These are phyloP conservation scores for Hyphopichia buzzinii DNA, from an alignment of 1,139 yeast species.

Conservation along the genomic window DNA sequence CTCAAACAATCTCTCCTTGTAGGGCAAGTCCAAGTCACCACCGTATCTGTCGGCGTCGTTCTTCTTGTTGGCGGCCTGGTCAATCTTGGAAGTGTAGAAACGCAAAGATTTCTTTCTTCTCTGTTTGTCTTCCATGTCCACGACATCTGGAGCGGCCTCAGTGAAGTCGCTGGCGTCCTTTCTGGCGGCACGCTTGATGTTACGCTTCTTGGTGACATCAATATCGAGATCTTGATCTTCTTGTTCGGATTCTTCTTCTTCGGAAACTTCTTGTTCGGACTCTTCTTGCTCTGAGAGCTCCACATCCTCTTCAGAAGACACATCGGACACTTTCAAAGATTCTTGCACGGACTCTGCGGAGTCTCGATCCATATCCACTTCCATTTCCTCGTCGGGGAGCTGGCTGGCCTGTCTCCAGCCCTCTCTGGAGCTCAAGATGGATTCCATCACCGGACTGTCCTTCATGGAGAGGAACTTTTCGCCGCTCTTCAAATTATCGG, in stretches of 20 bases:
- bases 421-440: slow-evolving; percentile 75
- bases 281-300: slow-evolving; percentile 18
- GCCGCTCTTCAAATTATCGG: slow-evolving; percentile 51
- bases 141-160: slow-evolving; percentile 66
- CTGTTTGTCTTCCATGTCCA: slow-evolving; percentile 83
- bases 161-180: slow-evolving; percentile 48
- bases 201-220: slow-evolving; percentile 50
- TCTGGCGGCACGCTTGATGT: slow-evolving; percentile 31
- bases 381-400: slow-evolving; percentile 28
- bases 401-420: slow-evolving; percentile 82
- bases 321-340: slow-evolving; percentile 2
- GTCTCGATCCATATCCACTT: neutral
- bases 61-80: slow-evolving; percentile 66
- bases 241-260: slow-evolving; percentile 14
- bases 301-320: slow-evolving; percentile 15
- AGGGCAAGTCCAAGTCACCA: slow-evolving; percentile 94
- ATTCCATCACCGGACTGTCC: slow-evolving; percentile 86
- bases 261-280: slow-evolving; percentile 16
- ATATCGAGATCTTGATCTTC: slow-evolving; percentile 28
- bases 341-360: neutral
- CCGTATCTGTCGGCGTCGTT: slow-evolving; percentile 51
- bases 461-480: slow-evolving; percentile 66
- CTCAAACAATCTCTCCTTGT: slow-evolving; percentile 83
- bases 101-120: slow-evolving; percentile 82
- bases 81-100: slow-evolving; percentile 95